Evolutionary conservation across 2,329 filamentous ascomycete genomes (phyloP), one percentile per base, ranked within the genome.

Genomic region (Scedosporium minutisporum): DNA sequence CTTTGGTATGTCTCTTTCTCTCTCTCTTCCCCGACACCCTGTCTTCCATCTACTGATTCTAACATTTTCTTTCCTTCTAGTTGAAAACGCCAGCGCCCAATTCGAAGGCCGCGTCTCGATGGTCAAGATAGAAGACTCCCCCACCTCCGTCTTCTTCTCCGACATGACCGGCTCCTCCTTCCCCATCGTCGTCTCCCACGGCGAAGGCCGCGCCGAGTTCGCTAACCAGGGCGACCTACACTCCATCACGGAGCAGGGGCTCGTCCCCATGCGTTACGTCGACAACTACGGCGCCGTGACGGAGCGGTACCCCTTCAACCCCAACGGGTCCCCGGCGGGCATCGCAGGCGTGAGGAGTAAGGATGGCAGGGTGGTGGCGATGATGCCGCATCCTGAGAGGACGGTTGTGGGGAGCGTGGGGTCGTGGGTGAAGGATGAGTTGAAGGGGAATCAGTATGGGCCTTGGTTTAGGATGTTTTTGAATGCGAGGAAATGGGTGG

Each of bases 351-450:
- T 96, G 27, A 81, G 88, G 68, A 92, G 85, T 69, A 82, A 79
- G 53, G 88, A 96, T 71, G 92, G 92, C 12, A 83, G 90, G 63
- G 90, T 96, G 1, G 75, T 96, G 67, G 91, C 91, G 6, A 84
- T 96, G 77, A 96, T 97, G 92, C 93, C 93, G 65, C 92, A 96
- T 74, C 92, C 92, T 1, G 92, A 97, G 78, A 84, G 92, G n/a
- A 96, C 90, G 16, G 86, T 96, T 64, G 78, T 96, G 78, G 86
- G 85, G 63, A 90, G 91, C 64, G 87, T 92, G 65, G 86, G 82
- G 58, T 93, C 89, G 73, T 96, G 87, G 73, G 77, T 88, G 65
- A 89, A 91, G 6, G 69, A 69, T 3, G 75, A 76, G 41, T 79
- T 85, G 64, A 65, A 80, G 5, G 83, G 84, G 12, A 80, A 87